Evolutionary conservation across 345 rosid genomes (phyloP), one percentile per base, ranked within the genome.

Genomic region (Ailanthus altissimus): DNA sequence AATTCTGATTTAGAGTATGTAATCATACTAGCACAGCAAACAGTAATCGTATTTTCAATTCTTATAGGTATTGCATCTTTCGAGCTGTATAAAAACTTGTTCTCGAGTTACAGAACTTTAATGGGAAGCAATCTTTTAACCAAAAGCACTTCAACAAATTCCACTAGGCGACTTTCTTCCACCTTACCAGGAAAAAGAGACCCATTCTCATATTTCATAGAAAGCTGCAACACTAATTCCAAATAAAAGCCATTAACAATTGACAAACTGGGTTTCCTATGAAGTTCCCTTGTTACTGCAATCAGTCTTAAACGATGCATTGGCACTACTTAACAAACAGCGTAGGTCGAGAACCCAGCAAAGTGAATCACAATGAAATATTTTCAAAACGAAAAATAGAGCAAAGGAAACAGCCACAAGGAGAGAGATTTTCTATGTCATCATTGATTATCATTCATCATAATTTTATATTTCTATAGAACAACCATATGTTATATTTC

Each of bases 161-260:
- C 68, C 69, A 74, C 28, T 1, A 45, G 43, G n/a, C 36, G 49
- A 50, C 49, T 63, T 47, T 36, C 57, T n/a, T 47, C 67, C 70
- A 49, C 26, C 8, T 18, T 47, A 10, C 70, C 46, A 61, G 77
- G 77, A 49, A 74, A 28, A 6, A 32, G 38, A 32, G 38, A 1
- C 38, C 38, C 38, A 1, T 32, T 62, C 60, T 12, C 15, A 15
- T 1, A 23, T 23, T 25, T 43, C 76, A 7, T n/a, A n/a, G 10
- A 71, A 20, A 16, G 47, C 56, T 36, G 28, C 25, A 36, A 12
- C 8, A 2, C 1, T 9, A 20, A 15, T 59, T 47, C 56, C 59
- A 6, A 28, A 16, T n/a, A 45, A 28, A 46, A 60, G 58, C 53
- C 18, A 26, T 0, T 58, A 2, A 5, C 25, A 58, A 8, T 18